Evolutionary conservation across 805 yeast species (phyloP), one percentile per base, ranked within the genome.

Genomic region (Candida nonsorbophila): DNA sequence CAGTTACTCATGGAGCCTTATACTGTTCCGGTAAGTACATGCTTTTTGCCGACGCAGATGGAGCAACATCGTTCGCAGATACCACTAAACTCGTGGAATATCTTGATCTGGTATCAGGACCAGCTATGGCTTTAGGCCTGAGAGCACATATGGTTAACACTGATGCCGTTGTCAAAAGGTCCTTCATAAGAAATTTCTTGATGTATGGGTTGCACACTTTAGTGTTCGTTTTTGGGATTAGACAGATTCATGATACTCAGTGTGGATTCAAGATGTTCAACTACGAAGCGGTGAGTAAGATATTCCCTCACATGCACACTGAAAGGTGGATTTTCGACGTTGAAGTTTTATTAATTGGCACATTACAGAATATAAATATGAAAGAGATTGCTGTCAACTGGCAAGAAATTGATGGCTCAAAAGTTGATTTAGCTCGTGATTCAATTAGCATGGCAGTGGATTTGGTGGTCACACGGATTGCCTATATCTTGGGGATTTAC

Each of bases 251-350:
- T 36, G 98, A 92, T 55, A 92, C 98, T 7, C 98, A 92, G 62
- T 92, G 98, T 62, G 98, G 98, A 2, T 92, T 92, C 63, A 92
- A 92, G 56, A 61, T 92, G 55, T 92, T 90, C 57, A 84, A 90
- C 42, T 72, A 77, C 36, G 60, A 67, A 6, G 81, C 96, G 0
- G 72, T 79, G 14, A 48, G 45, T 11, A 46, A 47, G 30, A 84
- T 92, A 24, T 86, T 87, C 55, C 96, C 97, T 2, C 78, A 72
- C 41, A 74, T 92, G 83, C 97, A 90, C 54, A 90, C 95, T 7
- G 98, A 92, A 56, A 79, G 97, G 29, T 92, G 98, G 98, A 92
- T 92, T 20, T 92, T 92, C 57, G 98, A 92, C 51, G 97, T 92
- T 18, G 98, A 92, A 60, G 74, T 90, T 10, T 65, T 92, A 41